phyloP scores from a whole-genome alignment of 2,329 filamentous ascomycete species.

The Zymoseptoria pseudotritici region DNA sequence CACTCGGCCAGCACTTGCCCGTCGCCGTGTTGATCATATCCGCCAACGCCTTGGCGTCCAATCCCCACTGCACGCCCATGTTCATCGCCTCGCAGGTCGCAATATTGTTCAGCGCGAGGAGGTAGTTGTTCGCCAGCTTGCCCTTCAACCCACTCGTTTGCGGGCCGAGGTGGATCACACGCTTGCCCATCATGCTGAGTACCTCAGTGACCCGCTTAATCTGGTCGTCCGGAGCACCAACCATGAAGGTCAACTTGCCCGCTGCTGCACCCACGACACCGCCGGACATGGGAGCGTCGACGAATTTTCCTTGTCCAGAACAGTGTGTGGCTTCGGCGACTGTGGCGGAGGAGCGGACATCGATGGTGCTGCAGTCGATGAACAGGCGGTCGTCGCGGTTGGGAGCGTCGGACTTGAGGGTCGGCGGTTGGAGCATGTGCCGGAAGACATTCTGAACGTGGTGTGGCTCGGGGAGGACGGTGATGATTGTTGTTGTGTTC shows the following conservation, averaged over 20 bases:
- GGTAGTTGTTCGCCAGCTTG: slow-evolving; percentile 96
- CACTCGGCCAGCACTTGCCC: slow-evolving; percentile 91
- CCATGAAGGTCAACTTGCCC: slow-evolving; percentile 91
- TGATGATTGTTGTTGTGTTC: slow-evolving; percentile 70
- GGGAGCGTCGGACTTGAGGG: slow-evolving; percentile 42
- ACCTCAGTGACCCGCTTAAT: slow-evolving; percentile 60
- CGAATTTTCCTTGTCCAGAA: slow-evolving; percentile 65
- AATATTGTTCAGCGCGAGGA: slow-evolving; percentile 87
- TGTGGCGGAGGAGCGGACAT: slow-evolving; percentile 72
- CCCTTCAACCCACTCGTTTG: slow-evolving; percentile 82
- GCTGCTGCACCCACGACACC: slow-evolving; percentile 86
- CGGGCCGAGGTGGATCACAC: slow-evolving; percentile 74
- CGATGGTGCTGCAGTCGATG: slow-evolving; percentile 95
- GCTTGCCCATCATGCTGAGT: slow-evolving; percentile 75
- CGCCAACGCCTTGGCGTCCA: slow-evolving; percentile 61
- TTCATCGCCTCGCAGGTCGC: slow-evolving; percentile 61
- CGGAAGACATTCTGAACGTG: slow-evolving; percentile 81
- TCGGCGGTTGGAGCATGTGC: slow-evolving; percentile 59
- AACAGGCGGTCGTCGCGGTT: slow-evolving; percentile 60
- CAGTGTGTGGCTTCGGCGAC: slow-evolving; percentile 65
- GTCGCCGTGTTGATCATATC: slow-evolving; percentile 89
- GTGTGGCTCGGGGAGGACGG: slow-evolving; percentile 78
- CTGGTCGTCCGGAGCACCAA: slow-evolving; percentile 59
- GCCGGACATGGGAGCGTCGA: slow-evolving; percentile 95
- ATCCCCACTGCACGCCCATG: slow-evolving; percentile 55